Evolutionary conservation across 257 asterid genomes (phyloP), one percentile per base, ranked within the genome.

Genomic region (Nicotiana tabacum): DNA sequence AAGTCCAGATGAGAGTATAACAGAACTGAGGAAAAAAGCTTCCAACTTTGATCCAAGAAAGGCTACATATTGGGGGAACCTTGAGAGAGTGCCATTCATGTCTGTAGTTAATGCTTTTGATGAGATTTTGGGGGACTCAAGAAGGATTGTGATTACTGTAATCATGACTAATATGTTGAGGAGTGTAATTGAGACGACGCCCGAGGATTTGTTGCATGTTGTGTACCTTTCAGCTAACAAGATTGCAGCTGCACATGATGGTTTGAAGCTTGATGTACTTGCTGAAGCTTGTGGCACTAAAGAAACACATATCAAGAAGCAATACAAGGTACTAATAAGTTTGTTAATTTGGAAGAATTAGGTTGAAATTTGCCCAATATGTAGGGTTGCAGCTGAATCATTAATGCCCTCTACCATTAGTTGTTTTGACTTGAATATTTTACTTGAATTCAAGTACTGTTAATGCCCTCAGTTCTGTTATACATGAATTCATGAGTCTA

Each of bases 241-340:
- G 87, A 90, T 94, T 82, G 97, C 97, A 13, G 84, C 98, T 10
- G 95, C 95, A 4, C 98, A 94, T 33, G 98, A 96, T 74, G 98
- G 98, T 37, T 78, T 94, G 90, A 96, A 96, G 90, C 98, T 96
- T 53, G 98, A 98, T 35, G 86, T 97, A 17, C 97, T 96, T 82
- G 95, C 98, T 0, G 97, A 92, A 89, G 96, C 99, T 76, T 96
- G 92, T 84, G 98, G 99, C 39, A 83, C 95, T n/a, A 89, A 86
- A 85, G 97, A 94, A 85, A 89, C 95, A 12, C 93, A 88, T 55
- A 78, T 94, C 51, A 94, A 90, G 93, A 92, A 90, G 87, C 94
- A 89, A 82, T 92, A 93, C 83, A 88, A 90, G 94, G 99, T 96
- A 90, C 55, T 35, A 35, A 37, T 61, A 39, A n/a, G 1, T 29